Conservation (phyloP, 805 yeast genomes). For the Diddensiella transvaalensis region DNA sequence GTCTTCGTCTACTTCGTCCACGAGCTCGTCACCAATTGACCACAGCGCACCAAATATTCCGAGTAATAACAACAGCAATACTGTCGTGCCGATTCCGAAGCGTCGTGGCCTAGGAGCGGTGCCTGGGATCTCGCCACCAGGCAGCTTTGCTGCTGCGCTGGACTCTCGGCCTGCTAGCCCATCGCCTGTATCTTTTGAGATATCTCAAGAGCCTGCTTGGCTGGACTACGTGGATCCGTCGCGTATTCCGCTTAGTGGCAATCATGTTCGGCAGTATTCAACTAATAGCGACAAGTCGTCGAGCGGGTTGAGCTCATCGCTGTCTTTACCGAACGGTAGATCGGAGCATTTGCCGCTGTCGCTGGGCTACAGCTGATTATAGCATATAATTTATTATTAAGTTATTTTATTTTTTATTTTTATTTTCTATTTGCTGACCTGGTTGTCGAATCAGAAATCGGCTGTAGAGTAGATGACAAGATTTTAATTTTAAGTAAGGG, state of each 20-base stretch:
- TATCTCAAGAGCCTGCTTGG: slow-evolving; percentile 28
- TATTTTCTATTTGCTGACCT: neutral
- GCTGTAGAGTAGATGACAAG: too few relatives aligned
- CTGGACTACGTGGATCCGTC: slow-evolving; percentile 21
- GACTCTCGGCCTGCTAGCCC: slow-evolving; percentile 19
- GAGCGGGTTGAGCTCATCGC: slow-evolving; percentile 4
- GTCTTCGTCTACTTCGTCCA: slow-evolving; percentile 3
- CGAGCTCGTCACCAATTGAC: slow-evolving; percentile 6
- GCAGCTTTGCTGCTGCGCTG: slow-evolving; percentile 1
- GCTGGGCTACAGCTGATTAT: slow-evolving; percentile 1
- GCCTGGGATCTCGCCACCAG: slow-evolving; percentile 20
- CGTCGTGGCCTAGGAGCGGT: slow-evolving; percentile 16
- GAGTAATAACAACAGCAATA: neutral
- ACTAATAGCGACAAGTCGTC: neutral
- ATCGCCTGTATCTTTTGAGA: slow-evolving; percentile 24
- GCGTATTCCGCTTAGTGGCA: neutral
- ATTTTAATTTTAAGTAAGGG: too few relatives aligned
- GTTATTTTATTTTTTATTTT: too few relatives aligned
- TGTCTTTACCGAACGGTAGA: slow-evolving; percentile 20
- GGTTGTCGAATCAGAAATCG: too few relatives aligned
- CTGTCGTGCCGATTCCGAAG: slow-evolving; percentile 9
- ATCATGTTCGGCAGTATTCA: slow-evolving; percentile 4
- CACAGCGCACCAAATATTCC: neutral
- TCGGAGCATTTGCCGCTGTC: slow-evolving; percentile 20
- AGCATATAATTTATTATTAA: neutral